Evolutionary conservation across 805 yeast species (phyloP).

Genomic region (Yarrowia divulgata): DNA sequence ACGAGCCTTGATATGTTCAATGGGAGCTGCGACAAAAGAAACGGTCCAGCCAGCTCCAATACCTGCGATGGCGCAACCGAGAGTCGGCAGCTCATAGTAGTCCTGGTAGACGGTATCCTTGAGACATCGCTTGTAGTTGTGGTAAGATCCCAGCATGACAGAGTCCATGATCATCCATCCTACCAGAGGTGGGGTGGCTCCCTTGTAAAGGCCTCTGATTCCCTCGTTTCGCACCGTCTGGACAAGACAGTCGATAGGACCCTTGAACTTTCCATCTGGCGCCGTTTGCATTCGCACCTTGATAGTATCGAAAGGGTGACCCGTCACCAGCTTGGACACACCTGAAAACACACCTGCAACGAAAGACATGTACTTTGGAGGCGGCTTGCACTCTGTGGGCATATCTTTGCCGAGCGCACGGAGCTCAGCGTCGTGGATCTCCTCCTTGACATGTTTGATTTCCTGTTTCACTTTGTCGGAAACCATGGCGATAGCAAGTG

Average conservation of each 20-base stretch:
- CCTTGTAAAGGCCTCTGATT: slow-evolving; percentile 78
- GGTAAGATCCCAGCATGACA: slow-evolving; percentile 86
- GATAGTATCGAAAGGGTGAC: slow-evolving; percentile 92
- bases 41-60: slow-evolving; percentile 85
- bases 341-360: slow-evolving; percentile 91
- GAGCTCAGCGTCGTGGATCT: slow-evolving; percentile 17
- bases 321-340: slow-evolving; percentile 84
- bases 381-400: slow-evolving; percentile 14
- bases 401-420: slow-evolving; percentile 18
- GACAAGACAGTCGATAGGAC: slow-evolving; percentile 80
- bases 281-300: slow-evolving; percentile 85
- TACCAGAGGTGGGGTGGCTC: slow-evolving; percentile 89
- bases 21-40: slow-evolving; percentile 94
- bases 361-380: slow-evolving; percentile 51
- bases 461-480: slow-evolving; percentile 30
- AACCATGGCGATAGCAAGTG: slow-evolving; percentile 12
- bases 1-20: slow-evolving; percentile 87
- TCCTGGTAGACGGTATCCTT: slow-evolving; percentile 68
- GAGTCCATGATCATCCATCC: slow-evolving; percentile 97
- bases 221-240: slow-evolving; percentile 82
- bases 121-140: slow-evolving; percentile 72
- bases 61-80: slow-evolving; percentile 83
- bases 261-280: slow-evolving; percentile 72
- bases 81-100: slow-evolving; percentile 69
- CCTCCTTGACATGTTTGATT: slow-evolving; percentile 27